A percentile compares a stretch with the other conserved stretches of the same genome.
phyloP scores from a whole-genome alignment of 768 basidiomycete species.

The Trametes meyenii region DNA sequence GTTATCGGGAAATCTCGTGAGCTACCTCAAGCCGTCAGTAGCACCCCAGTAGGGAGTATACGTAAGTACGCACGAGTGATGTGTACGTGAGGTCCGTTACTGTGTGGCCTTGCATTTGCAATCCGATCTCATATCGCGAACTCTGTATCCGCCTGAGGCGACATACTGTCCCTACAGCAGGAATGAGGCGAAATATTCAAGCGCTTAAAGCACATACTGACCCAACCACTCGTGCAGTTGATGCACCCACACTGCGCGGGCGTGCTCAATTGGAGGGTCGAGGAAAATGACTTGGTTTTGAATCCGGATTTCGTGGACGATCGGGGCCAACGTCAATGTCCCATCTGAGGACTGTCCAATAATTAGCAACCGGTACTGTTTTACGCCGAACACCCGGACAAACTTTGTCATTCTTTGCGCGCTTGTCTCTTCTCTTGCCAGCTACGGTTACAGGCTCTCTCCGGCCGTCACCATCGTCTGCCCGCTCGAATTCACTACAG shows the following conservation, averaged over 20 bases:
- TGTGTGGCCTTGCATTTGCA: constrained; percentile 79
- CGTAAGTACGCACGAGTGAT: constrained; percentile 61
- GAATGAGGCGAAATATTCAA: not conserved
- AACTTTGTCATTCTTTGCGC: constrained; percentile 80
- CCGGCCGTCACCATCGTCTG: constrained; percentile 63
- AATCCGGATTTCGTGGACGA: constrained; percentile 96
- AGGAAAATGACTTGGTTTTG: constrained; percentile 99
- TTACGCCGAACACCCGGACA: constrained; percentile 10
- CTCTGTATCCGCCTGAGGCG: constrained; percentile 86
- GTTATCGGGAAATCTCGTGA: constrained; percentile 68
- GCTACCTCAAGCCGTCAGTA: constrained; percentile 44
- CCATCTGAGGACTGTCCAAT: constrained; percentile 63
- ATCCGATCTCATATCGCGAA: constrained; percentile 94
- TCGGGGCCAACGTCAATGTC: constrained; percentile 77
- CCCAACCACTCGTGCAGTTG: constrained; percentile 92
- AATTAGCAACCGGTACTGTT: not conserved
- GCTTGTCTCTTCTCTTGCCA: constrained; percentile 75
- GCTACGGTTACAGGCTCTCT: constrained; percentile 51
- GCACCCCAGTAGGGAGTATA: not conserved
- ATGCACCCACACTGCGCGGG: constrained; percentile 85
- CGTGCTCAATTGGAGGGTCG: constrained; percentile 96
- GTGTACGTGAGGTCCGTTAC: constrained; percentile 79
- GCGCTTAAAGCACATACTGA: constrained; percentile 25
- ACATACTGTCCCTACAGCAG: constrained; percentile 74
- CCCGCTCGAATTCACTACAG: constrained; percentile 84